Evolutionary conservation across 345 rosid genomes (phyloP).

Genomic region (Salix koriyanagi): DNA sequence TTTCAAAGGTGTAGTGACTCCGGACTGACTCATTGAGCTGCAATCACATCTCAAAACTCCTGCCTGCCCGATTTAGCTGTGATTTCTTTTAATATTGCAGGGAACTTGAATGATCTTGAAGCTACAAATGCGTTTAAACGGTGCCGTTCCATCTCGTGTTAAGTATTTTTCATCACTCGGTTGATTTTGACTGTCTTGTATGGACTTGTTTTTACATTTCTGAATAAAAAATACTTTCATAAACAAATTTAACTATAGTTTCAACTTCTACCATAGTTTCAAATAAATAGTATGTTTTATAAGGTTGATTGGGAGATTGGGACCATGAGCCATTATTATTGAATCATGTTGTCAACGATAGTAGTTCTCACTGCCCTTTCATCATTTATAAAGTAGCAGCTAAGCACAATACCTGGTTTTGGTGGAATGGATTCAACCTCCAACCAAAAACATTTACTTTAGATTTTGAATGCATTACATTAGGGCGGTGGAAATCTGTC

Average conservation of each 20-base stretch:
- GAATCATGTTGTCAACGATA: background rate
- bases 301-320: background rate
- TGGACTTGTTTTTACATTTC: too few species aligned
- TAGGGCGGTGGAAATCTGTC: background rate
- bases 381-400: background rate
- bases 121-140: background rate
- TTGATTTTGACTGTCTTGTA: background rate
- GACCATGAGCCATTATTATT: background rate
- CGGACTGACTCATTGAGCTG: background rate
- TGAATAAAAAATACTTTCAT: too few species aligned
- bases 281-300: background rate
- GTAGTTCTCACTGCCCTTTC: background rate
- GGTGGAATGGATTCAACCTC: background rate
- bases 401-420: background rate
- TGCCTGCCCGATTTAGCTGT: background rate
- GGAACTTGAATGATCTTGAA: too few species aligned
- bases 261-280: too few species aligned
- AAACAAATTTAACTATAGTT: accelerated
- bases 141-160: background rate
- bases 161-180: background rate
- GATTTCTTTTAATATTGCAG: too few species aligned
- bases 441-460: background rate
- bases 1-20: background rate
- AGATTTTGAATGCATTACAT: background rate
- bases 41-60: background rate